phyloP scores from a whole-genome alignment of 441 rosid genomes.

The Cnidoscolus chayamansa region DNA sequence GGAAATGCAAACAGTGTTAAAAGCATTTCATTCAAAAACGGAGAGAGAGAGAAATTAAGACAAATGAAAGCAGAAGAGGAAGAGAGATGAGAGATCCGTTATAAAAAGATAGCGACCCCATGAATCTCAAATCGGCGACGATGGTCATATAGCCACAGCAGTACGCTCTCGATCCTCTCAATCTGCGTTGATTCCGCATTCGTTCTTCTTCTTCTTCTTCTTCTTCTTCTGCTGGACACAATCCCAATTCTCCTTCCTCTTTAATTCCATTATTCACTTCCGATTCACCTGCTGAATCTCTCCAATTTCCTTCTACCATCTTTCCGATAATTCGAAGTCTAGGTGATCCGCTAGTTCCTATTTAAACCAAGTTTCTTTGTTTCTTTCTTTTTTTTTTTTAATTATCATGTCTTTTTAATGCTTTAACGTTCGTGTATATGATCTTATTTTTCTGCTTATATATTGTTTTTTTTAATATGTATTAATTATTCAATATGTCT shows the following conservation, averaged over 20 bases:
- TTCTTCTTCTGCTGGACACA: background rate
- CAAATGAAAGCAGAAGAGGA: background rate
- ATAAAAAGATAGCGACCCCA: background rate
- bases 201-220: background rate
- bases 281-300: background rate
- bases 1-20: too few species aligned
- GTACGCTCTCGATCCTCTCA: background rate
- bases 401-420: background rate
- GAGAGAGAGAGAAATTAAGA: background rate
- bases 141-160: background rate
- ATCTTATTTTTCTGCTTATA: too few species aligned
- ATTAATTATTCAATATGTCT: too few species aligned
- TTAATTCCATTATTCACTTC: background rate
- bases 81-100: slow-evolving; percentile 6
- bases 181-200: slow-evolving; percentile 1
- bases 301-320: background rate
- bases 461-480: background rate
- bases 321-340: background rate
- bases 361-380: background rate
- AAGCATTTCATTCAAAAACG: too few species aligned
- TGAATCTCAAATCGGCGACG: slow-evolving; percentile 1
- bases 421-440: background rate
- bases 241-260: background rate
- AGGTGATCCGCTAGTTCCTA: background rate
- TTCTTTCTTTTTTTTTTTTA: background rate